A percentile compares a stretch with the other conserved stretches of the same genome.
Evolutionary conservation across 176 grass and related monocot genomes (phyloP).

Genomic region (Eragrostis curvula): DNA sequence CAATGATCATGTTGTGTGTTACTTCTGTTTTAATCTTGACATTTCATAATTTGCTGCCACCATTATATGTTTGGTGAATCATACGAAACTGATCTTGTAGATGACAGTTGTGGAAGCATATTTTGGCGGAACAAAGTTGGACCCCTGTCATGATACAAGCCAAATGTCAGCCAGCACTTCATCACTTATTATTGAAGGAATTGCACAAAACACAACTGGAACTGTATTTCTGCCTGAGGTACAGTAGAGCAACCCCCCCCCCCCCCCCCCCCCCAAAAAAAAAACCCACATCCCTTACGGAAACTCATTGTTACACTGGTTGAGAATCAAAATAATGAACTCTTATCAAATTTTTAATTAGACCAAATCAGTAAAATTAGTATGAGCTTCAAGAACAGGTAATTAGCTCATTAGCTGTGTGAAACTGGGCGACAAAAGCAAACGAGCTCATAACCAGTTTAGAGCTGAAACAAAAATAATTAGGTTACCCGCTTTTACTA

Average conservation of each 20-base stretch:
- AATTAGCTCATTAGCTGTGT: conserved; percentile 13
- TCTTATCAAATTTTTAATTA: neutral
- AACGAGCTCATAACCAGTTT: conserved; percentile 4
- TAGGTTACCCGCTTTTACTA: neutral
- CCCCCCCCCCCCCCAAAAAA: too few species aligned
- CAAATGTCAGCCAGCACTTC: conserved; percentile 50
- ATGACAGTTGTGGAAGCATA: conserved; percentile 93
- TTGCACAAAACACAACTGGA: conserved; percentile 91
- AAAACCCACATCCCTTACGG: neutral
- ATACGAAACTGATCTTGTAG: conserved; percentile 51
- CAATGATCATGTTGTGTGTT: conserved; percentile 20
- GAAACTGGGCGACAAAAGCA: neutral
- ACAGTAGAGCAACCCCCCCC: neutral
- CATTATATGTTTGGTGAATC: conserved; percentile 24
- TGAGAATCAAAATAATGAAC: conserved; percentile 9
- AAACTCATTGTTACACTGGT: neutral
- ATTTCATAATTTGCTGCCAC: conserved; percentile 1
- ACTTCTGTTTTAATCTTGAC: conserved; percentile 7
- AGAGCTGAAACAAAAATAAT: conserved; percentile 6
- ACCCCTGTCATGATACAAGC: conserved; percentile 51
- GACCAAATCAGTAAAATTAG: neutral
- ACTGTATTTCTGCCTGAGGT: conserved; percentile 91
- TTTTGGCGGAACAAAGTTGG: conserved; percentile 70
- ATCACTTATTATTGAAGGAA: conserved; percentile 82
- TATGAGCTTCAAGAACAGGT: neutral